These are phyloP conservation scores for Colletotrichum sp. DNA, from an alignment of 2,329 filamentous ascomycete genomes.

Conservation along the genomic window DNA sequence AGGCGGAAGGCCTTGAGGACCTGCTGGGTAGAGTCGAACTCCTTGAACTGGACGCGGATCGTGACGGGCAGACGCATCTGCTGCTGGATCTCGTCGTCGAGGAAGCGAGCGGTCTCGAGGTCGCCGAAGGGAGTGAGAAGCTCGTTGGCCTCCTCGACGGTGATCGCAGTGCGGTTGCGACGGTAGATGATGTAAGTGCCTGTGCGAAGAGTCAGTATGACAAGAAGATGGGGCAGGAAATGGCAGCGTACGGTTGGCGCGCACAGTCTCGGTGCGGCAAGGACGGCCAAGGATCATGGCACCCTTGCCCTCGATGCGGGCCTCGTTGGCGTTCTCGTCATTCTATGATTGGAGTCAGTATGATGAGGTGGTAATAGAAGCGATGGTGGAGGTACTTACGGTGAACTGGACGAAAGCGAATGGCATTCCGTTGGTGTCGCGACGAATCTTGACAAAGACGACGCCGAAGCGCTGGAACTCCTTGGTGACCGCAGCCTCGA, in stretches of 20 bases:
- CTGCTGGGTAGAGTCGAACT: slow-evolving; percentile 56
- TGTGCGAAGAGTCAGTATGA: slow-evolving; percentile 33
- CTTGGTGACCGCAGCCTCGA: slow-evolving; percentile 57
- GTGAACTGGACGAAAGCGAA: slow-evolving; percentile 70
- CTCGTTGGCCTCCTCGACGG: slow-evolving; percentile 45
- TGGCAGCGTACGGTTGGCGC: slow-evolving; percentile 57
- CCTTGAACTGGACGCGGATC: slow-evolving; percentile 53
- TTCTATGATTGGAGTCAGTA: slow-evolving; percentile 42
- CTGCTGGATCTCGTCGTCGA: slow-evolving; percentile 37
- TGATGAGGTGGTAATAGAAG: neutral
- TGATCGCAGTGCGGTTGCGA: slow-evolving; percentile 39
- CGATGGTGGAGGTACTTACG: slow-evolving; percentile 42
- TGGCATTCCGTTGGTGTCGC: slow-evolving; percentile 62
- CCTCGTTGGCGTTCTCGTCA: slow-evolving; percentile 52
- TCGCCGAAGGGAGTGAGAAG: slow-evolving; percentile 50
- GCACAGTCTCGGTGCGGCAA: slow-evolving; percentile 65
- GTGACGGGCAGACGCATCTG: slow-evolving; percentile 36
- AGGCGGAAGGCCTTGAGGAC: slow-evolving; percentile 46
- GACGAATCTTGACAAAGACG: slow-evolving; percentile 68
- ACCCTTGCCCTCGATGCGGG: slow-evolving; percentile 52
- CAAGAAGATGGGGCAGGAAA: neutral
- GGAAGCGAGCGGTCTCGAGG: slow-evolving; percentile 35
- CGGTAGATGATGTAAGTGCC: slow-evolving; percentile 55
- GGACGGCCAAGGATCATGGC: slow-evolving; percentile 58
- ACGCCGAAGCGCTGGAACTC: slow-evolving; percentile 60